Percentiles rank a stretch among this genome's conserved stretches.
Evolutionary conservation across 495 filamentous ascomycete genomes (phyloP).

Genomic region (Terfezia boudieri): DNA sequence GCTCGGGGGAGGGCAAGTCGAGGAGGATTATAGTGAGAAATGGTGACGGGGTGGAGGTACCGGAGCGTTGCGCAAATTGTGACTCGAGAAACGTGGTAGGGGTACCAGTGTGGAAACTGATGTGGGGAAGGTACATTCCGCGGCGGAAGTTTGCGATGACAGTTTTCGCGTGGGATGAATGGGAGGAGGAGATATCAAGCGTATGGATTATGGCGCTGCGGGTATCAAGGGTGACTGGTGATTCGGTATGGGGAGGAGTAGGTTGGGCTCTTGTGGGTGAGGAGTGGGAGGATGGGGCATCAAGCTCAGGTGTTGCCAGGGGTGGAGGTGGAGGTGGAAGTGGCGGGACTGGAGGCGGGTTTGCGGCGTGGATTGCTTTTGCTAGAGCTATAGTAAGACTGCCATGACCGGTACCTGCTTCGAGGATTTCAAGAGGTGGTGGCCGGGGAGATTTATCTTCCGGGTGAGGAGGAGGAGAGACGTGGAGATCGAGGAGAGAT

Average conservation of each 20-base stretch:
- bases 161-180: slow-evolving; percentile 36
- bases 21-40: slow-evolving; percentile 48
- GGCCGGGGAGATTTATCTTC: slow-evolving; percentile 9
- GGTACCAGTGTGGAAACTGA: slow-evolving; percentile 50
- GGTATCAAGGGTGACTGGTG: slow-evolving; percentile 13
- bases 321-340: slow-evolving; percentile 4
- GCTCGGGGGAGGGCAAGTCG: slow-evolving; percentile 41
- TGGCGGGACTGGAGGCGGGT: slow-evolving; percentile 23
- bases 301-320: background rate
- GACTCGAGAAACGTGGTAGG: slow-evolving; percentile 37
- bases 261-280: background rate
- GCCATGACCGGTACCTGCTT: slow-evolving; percentile 63
- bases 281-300: too few relatives aligned
- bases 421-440: slow-evolving; percentile 42
- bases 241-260: slow-evolving; percentile 6
- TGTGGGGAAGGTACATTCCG: slow-evolving; percentile 41
- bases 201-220: slow-evolving; percentile 50
- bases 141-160: slow-evolving; percentile 41
- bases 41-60: slow-evolving; percentile 10
- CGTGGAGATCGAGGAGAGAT: slow-evolving; percentile 50
- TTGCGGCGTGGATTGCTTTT: slow-evolving; percentile 53
- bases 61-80: slow-evolving; percentile 23
- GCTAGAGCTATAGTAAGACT: slow-evolving; percentile 50
- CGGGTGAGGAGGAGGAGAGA: slow-evolving; percentile 20
- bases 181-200: slow-evolving; percentile 35